Percentiles rank a stretch among this genome's conserved stretches.
Evolutionary conservation across 2,329 filamentous ascomycete genomes (phyloP).

Genomic region (Aspergillus sp.): DNA sequence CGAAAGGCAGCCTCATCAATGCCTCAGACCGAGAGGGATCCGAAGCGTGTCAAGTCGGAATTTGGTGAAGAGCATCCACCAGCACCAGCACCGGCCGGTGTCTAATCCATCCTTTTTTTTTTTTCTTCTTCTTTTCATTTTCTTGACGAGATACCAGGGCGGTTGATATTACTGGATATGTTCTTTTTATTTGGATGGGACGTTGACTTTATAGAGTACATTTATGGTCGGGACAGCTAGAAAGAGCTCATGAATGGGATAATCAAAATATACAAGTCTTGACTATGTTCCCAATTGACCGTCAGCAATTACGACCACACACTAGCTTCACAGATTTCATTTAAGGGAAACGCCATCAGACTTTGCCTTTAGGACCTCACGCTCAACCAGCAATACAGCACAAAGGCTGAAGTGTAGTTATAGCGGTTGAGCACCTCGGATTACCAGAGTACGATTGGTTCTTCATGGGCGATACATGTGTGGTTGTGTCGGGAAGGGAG

Average conservation of each 20-base stretch:
- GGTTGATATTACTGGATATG: background rate
- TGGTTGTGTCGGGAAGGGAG: background rate
- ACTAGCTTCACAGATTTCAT: background rate
- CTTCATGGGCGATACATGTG: slow-evolving; percentile 24
- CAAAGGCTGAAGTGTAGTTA: slow-evolving; percentile 3
- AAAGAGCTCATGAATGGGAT: too few relatives aligned
- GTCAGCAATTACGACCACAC: background rate
- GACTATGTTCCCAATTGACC: background rate
- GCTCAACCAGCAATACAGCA: slow-evolving; percentile 33
- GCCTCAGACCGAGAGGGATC: slow-evolving; percentile 32
- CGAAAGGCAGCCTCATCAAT: slow-evolving; percentile 36
- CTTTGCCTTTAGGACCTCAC: slow-evolving; percentile 39
- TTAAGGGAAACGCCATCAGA: slow-evolving; percentile 26
- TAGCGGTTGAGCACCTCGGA: slow-evolving; percentile 39
- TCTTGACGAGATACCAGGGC: background rate
- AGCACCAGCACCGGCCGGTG: background rate
- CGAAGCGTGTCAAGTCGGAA: slow-evolving; percentile 33
- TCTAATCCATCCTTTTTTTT: background rate
- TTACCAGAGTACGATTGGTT: slow-evolving; percentile 40
- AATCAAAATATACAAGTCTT: background rate
- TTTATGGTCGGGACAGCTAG: too few relatives aligned
- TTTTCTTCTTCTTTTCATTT: background rate
- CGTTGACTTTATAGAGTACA: too few relatives aligned
- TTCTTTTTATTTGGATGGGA: background rate
- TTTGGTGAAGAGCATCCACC: background rate